phyloP scores from a whole-genome alignment of 345 rosid species.

The rapeseed (Brassica napus) region DNA sequence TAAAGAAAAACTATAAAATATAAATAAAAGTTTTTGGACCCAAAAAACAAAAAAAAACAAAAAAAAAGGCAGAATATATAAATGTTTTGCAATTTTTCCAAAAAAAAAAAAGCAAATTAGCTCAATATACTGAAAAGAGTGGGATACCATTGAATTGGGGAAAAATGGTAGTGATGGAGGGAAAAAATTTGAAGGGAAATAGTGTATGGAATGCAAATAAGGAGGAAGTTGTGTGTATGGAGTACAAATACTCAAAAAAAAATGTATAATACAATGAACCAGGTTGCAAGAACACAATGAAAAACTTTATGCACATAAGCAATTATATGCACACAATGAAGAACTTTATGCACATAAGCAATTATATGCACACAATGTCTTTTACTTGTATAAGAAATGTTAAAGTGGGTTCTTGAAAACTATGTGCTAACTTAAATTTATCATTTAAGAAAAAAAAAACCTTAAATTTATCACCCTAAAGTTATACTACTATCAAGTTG shows the following conservation, averaged over 20 bases:
- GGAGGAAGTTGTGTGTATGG: too few relatives aligned
- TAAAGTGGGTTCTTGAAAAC: background rate
- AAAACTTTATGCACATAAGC: background rate
- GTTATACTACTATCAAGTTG: background rate
- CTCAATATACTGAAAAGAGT: too few relatives aligned
- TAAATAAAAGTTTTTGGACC: background rate
- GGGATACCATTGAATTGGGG: too few relatives aligned
- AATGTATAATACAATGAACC: background rate
- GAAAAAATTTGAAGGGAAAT: too few relatives aligned
- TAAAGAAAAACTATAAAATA: background rate
- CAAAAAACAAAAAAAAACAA: background rate
- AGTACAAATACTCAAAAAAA: background rate
- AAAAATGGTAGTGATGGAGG: too few relatives aligned
- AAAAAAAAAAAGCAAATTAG: background rate
- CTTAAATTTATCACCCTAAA: background rate
- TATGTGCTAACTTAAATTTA: background rate
- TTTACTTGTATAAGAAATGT: background rate
- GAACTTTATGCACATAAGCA: background rate
- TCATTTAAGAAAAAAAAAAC: too few relatives aligned
- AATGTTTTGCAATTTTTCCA: background rate
- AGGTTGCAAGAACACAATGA: background rate
- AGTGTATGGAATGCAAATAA: too few relatives aligned
- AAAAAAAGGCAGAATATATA: background rate
- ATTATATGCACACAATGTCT: constrained; percentile 4
- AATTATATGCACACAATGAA: constrained; percentile 4